phyloP scores from a whole-genome alignment of 2,329 filamentous ascomycete species.

The Cladophialophora yegresii region DNA sequence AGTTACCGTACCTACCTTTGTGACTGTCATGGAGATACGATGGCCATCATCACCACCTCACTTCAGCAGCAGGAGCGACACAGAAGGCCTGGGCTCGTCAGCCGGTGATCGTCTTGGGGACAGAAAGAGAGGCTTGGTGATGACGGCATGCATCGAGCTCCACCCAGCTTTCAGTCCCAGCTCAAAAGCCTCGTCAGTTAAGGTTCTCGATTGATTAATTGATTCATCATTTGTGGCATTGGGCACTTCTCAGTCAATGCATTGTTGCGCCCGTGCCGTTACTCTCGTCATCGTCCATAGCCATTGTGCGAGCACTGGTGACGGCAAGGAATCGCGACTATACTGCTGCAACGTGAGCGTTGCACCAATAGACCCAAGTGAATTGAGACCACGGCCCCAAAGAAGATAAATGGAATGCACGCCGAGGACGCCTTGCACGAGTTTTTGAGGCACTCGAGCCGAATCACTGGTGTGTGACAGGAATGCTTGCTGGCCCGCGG shows the following conservation, averaged over 20 bases:
- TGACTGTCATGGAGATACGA: slow-evolving; percentile 5
- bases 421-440: slow-evolving; percentile 3
- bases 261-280: slow-evolving; percentile 2
- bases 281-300: background rate
- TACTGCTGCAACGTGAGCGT: background rate
- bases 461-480: slow-evolving; percentile 18
- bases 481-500: background rate
- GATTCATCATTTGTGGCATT: background rate
- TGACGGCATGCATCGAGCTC: slow-evolving; percentile 16
- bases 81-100: slow-evolving; percentile 4
- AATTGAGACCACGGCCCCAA: slow-evolving; percentile 21
- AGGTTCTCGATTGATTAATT: slow-evolving; percentile 1
- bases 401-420: slow-evolving; percentile 12
- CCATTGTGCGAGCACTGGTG: slow-evolving; percentile 9
- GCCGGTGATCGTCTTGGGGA: slow-evolving; percentile 2
- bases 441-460: slow-evolving; percentile 5
- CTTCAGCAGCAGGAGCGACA: too few relatives aligned
- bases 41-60: background rate
- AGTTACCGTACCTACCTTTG: slow-evolving; percentile 9
- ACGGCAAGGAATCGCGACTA: background rate
- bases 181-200: background rate
- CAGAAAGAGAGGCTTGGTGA: background rate
- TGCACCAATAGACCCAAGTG: slow-evolving; percentile 7
- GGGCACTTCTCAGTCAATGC: background rate
- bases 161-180: background rate